These are phyloP conservation scores for Cyberlindnera galapagoensis DNA, from an alignment of 805 yeast species.

Conservation along the genomic window DNA sequence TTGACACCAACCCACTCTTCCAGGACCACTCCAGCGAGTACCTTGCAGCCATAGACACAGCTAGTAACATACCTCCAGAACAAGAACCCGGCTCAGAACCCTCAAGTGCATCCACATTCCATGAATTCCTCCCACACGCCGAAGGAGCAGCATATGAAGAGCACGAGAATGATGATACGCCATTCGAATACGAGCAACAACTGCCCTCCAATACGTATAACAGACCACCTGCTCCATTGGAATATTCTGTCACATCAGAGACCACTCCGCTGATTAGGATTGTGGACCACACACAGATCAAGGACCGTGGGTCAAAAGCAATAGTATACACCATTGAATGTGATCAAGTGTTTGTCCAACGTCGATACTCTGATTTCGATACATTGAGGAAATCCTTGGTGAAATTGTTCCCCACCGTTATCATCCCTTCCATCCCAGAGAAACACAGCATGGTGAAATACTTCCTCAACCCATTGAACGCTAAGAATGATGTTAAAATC, in stretches of 20 bases:
- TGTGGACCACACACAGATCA: constrained; percentile 41
- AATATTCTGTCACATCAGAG: no score
- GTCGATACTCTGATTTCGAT: constrained; percentile 92
- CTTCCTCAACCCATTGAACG: constrained; percentile 36
- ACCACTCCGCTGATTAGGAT: no score
- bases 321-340: constrained; percentile 74
- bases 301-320: constrained; percentile 55
- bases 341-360: constrained; percentile 46
- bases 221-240: no score
- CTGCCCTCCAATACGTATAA: no score
- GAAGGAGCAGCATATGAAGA: constrained; percentile 1
- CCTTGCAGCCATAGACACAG: neutral
- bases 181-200: no score
- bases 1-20: no score
- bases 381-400: constrained; percentile 62
- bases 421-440: constrained; percentile 94
- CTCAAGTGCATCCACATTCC: no score
- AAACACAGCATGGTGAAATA: constrained; percentile 58
- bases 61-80: no score
- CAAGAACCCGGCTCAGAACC: no score
- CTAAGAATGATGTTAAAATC: constrained; percentile 35
- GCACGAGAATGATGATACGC: neutral
- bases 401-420: constrained; percentile 69
- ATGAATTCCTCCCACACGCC: no score
- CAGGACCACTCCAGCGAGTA: no score